Conservation (phyloP, 257 asterid species). For the Nicotiana tabacum region DNA sequence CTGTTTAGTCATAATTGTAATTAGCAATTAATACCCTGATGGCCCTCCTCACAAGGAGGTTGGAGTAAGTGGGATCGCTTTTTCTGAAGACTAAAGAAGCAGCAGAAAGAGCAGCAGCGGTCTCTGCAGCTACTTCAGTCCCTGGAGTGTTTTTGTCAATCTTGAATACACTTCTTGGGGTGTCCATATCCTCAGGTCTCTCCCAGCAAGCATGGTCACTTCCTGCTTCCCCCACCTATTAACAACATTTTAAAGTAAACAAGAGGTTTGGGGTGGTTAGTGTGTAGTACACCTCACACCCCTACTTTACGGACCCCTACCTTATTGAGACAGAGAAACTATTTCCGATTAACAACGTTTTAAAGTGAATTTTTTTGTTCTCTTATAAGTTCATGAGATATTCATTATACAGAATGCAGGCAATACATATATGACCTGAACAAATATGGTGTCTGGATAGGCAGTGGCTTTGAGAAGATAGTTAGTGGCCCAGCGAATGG, state of each 20-base stretch:
- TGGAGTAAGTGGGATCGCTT: constrained; percentile 27
- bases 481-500: constrained; percentile 84
- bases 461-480: constrained; percentile 91
- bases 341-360: no score
- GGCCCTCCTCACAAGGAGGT: constrained; percentile 34
- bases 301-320: no score
- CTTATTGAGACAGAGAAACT: no score
- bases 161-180: constrained; percentile 3
- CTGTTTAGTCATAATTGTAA: not conserved
- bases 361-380: no score
- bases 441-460: constrained; percentile 66
- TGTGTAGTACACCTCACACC: no score
- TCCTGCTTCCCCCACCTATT: constrained; percentile 74
- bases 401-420: no score
- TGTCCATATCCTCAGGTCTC: constrained; percentile 51
- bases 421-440: constrained; percentile 42
- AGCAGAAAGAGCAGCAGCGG: constrained; percentile 41
- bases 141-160: constrained; percentile 29
- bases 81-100: constrained; percentile 35
- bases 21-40: not conserved
- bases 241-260: not conserved
- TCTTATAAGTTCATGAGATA: no score
- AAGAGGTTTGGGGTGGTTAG: no score
- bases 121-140: constrained; percentile 44
- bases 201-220: constrained; percentile 93